Evolutionary conservation across 164 flowering plant species (phyloP).

Genomic region (Echeveria elegans): DNA sequence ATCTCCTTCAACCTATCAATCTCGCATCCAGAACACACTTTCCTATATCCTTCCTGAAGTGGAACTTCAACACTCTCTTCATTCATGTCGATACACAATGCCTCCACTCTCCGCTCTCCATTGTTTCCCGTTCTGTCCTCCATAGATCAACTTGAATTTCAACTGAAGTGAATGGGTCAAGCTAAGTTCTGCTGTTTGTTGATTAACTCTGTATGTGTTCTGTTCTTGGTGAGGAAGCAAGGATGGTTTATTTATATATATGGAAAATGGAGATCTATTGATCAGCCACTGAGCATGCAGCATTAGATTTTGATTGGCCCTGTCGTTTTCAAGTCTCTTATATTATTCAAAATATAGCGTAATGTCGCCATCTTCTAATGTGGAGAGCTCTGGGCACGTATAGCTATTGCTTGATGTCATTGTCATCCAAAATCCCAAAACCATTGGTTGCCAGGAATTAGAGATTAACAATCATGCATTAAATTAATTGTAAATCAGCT

Average conservation of each 20-base stretch:
- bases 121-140: neutral
- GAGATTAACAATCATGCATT: neutral
- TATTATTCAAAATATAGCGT: neutral
- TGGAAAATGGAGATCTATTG: neutral
- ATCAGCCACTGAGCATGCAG: neutral
- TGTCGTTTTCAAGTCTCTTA: neutral
- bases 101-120: neutral
- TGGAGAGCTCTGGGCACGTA: too few species aligned
- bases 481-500: neutral
- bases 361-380: too few species aligned
- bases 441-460: neutral
- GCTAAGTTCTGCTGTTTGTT: neutral
- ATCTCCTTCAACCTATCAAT: neutral
- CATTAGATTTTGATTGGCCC: neutral
- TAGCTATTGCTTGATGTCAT: neutral
- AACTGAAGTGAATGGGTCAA: neutral
- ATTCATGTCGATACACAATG: neutral
- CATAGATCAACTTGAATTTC: neutral
- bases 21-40: neutral
- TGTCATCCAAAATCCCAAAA: neutral
- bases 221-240: neutral
- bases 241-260: neutral
- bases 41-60: neutral
- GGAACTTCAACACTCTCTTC: neutral
- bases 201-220: neutral